phyloP scores from a whole-genome alignment of 495 filamentous ascomycete species.

The Beverwykella pulmonaria region DNA sequence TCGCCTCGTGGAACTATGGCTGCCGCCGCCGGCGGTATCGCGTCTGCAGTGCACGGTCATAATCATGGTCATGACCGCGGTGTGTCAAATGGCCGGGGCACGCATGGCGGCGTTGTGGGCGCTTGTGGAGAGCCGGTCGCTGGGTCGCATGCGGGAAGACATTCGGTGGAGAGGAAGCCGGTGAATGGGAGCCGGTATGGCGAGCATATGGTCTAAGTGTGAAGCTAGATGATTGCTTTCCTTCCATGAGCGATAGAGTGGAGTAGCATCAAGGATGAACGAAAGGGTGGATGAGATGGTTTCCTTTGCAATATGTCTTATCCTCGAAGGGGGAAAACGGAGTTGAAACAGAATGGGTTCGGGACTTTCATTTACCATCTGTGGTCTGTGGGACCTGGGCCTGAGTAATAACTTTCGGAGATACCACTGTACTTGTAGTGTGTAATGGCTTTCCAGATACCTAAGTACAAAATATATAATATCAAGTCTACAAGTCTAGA shows the following conservation, averaged over 20 bases:
- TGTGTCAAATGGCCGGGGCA: slow-evolving; percentile 26
- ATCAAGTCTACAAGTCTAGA: neutral
- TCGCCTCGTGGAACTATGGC: slow-evolving; percentile 31
- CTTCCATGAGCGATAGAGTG: no score
- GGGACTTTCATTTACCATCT: neutral
- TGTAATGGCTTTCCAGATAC: neutral
- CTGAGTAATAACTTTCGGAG: neutral
- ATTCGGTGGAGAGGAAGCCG: slow-evolving; percentile 27
- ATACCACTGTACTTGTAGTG: slow-evolving; percentile 19
- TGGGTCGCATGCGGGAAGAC: neutral
- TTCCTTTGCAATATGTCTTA: neutral
- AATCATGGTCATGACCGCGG: neutral
- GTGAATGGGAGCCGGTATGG: slow-evolving; percentile 17
- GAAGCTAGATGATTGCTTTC: no score
- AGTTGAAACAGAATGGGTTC: neutral
- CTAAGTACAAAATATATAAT: neutral
- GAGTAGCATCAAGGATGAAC: no score
- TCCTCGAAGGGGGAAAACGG: neutral
- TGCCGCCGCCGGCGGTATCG: slow-evolving; percentile 13
- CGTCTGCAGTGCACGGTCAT: slow-evolving; percentile 4
- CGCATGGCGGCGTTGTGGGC: slow-evolving; percentile 29
- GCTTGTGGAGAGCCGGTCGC: neutral
- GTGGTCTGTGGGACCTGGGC: neutral
- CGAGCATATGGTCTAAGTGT: slow-evolving; percentile 28
- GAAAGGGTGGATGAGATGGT: no score